Conservation (phyloP, 2,329 filamentous ascomycete genomes). For the Ascocoryne sarcoides region DNA sequence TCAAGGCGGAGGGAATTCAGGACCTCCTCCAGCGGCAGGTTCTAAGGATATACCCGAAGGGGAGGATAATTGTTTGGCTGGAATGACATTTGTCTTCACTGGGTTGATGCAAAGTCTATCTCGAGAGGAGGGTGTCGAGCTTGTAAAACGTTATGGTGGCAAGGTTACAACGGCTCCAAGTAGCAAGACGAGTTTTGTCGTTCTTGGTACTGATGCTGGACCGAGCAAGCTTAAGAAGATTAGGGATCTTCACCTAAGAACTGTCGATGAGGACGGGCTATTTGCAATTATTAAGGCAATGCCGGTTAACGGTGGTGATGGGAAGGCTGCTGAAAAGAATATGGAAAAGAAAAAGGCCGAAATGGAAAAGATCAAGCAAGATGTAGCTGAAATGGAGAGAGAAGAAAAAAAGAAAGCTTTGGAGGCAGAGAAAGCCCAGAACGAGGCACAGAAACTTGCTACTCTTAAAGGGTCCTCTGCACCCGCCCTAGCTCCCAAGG, state of each 20-base stretch:
- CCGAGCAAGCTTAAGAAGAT: constrained; percentile 91
- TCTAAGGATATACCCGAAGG: constrained; percentile 70
- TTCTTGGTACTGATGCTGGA: constrained; percentile 83
- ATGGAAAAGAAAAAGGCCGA: constrained; percentile 80
- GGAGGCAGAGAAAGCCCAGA: constrained; percentile 43
- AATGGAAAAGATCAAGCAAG: constrained; percentile 69
- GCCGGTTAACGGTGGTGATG: constrained; percentile 78
- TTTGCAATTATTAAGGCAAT: constrained; percentile 75
- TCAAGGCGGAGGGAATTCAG: constrained; percentile 49
- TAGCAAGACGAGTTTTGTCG: constrained; percentile 87
- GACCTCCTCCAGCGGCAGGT: constrained; percentile 54
- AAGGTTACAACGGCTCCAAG: constrained; percentile 82
- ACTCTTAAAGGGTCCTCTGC: constrained; percentile 32
- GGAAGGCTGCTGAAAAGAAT: constrained; percentile 78
- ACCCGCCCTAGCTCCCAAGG: constrained; percentile 32
- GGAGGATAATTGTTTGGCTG: constrained; percentile 80
- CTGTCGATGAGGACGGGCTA: constrained; percentile 87
- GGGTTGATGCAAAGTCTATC: constrained; percentile 73
- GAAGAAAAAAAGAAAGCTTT: constrained; percentile 58
- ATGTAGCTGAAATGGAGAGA: constrained; percentile 76
- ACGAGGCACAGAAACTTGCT: constrained; percentile 26
- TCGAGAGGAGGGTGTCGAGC: constrained; percentile 72
- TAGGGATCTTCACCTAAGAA: constrained; percentile 68
- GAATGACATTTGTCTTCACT: constrained; percentile 91
- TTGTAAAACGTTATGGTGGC: constrained; percentile 91